Percentiles rank a stretch among this genome's conserved stretches.
These are phyloP conservation scores for Knufia fluminis DNA, from an alignment of 2,329 filamentous ascomycete genomes.

Conservation along the genomic window DNA sequence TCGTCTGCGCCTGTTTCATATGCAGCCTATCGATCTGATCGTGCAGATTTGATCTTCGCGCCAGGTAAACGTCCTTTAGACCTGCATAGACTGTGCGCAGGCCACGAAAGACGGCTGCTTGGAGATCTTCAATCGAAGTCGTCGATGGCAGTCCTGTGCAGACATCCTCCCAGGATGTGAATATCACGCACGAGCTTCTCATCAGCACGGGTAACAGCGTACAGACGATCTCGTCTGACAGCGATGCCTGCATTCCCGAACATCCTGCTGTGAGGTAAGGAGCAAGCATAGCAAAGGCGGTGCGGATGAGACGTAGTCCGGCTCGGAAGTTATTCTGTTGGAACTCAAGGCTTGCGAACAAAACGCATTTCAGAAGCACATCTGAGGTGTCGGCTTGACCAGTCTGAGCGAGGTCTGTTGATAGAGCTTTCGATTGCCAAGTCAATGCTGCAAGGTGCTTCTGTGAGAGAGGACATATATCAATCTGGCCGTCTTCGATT, in stretches of 20 bases:
- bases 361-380: conserved; percentile 18
- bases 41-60: not conserved
- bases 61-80: conserved; percentile 2
- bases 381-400: not conserved
- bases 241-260: not conserved
- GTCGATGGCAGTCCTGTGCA: not conserved
- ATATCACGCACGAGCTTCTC: not conserved
- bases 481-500: not conserved
- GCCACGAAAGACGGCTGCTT: not conserved
- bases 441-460: not conserved
- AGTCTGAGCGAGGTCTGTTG: not conserved
- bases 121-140: not conserved
- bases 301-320: conserved; percentile 21
- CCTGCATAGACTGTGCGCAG: not conserved
- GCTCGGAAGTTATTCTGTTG: conserved; percentile 28
- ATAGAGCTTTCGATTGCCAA: conserved; percentile 5
- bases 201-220: not conserved
- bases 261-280: conserved; percentile 8
- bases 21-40: not conserved
- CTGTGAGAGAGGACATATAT: not conserved
- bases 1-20: not conserved
- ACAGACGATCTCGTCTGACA: not conserved
- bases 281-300: conserved; percentile 12
- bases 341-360: conserved; percentile 20
- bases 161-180: not conserved